Percentiles rank a stretch among this genome's conserved stretches.
These are phyloP conservation scores for Fusarium torreyae DNA, from an alignment of 2,329 filamentous ascomycete genomes.

Conservation along the genomic window DNA sequence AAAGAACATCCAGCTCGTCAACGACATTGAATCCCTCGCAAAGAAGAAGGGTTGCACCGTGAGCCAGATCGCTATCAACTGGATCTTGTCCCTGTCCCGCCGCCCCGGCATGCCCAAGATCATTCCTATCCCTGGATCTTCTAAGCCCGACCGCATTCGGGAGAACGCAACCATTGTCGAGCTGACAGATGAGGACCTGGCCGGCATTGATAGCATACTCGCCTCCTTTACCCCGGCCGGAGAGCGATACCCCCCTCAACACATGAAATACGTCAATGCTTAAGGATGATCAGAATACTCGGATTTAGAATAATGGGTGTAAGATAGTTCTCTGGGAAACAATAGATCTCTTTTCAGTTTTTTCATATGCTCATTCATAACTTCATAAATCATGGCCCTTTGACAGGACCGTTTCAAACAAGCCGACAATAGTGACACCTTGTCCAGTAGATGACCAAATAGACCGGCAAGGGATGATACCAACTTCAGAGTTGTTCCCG, in stretches of 20 bases:
- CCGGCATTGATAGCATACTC: conserved; percentile 65
- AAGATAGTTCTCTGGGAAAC: not conserved
- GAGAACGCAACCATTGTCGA: conserved; percentile 71
- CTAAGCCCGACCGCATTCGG: conserved; percentile 67
- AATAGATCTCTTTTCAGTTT: not conserved
- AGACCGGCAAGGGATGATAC: conserved; percentile 56
- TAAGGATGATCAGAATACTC: not conserved
- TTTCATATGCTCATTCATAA: conserved; percentile 21
- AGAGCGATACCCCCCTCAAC: conserved; percentile 61
- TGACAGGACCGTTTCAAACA: conserved; percentile 49
- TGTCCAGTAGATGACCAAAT: conserved; percentile 54
- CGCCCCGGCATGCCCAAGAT: conserved; percentile 69
- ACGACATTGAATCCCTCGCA: conserved; percentile 70
- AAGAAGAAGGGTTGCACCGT: conserved; percentile 71
- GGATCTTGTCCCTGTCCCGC: conserved; percentile 67
- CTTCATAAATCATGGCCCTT: conserved; percentile 30
- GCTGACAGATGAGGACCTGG: conserved; percentile 66
- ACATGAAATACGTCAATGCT: conserved; percentile 39
- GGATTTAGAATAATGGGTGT: not conserved
- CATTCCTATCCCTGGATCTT: conserved; percentile 78
- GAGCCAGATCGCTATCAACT: conserved; percentile 77
- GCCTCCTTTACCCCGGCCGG: conserved; percentile 65
- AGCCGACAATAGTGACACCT: conserved; percentile 53
- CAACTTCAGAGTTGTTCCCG: conserved; percentile 16
- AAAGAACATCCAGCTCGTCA: conserved; percentile 74